A percentile compares a stretch with the other conserved stretches of the same genome.
Evolutionary conservation across 163 green algal species (phyloP).

Genomic region (Smithsoniella earleae): DNA sequence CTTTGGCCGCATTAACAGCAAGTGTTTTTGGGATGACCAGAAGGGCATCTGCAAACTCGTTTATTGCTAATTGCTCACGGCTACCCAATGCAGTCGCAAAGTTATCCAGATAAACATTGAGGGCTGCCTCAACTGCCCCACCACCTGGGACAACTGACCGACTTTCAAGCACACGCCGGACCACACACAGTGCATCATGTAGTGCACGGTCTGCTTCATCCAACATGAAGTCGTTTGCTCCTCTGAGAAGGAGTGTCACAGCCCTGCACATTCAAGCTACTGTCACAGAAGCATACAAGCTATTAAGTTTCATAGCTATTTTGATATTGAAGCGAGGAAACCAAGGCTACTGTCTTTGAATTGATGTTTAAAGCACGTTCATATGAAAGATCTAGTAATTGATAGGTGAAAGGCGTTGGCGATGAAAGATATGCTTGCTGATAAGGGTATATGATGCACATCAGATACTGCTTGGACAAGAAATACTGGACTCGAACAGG

Average conservation of each 20-base stretch:
- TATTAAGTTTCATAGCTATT: too few species aligned
- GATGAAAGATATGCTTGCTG: too few species aligned
- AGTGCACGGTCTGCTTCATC: constrained; percentile 97
- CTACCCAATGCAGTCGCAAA: constrained; percentile 89
- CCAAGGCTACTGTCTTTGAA: too few species aligned
- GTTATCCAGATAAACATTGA: constrained; percentile 93
- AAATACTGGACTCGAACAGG: too few species aligned
- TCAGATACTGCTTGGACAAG: too few species aligned
- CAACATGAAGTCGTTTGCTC: constrained; percentile 97
- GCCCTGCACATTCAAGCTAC: too few species aligned
- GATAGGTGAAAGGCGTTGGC: too few species aligned
- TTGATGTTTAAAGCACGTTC: too few species aligned
- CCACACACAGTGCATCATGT: constrained; percentile 95
- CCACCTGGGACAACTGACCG: constrained; percentile 79
- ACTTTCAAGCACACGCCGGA: constrained; percentile 95
- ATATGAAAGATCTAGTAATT: too few species aligned
- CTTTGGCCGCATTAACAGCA: constrained; percentile 95
- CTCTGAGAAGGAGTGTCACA: constrained; percentile 86
- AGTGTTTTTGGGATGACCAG: constrained; percentile 97
- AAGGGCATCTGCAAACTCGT: constrained; percentile 92
- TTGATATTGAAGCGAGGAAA: too few species aligned
- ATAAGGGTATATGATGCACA: too few species aligned
- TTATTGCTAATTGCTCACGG: constrained; percentile 96
- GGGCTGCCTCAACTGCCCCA: constrained; percentile 85
- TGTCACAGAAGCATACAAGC: too few species aligned